Evolutionary conservation across 768 basidiomycete genomes (phyloP).

Genomic region (Trametes cubensis): DNA sequence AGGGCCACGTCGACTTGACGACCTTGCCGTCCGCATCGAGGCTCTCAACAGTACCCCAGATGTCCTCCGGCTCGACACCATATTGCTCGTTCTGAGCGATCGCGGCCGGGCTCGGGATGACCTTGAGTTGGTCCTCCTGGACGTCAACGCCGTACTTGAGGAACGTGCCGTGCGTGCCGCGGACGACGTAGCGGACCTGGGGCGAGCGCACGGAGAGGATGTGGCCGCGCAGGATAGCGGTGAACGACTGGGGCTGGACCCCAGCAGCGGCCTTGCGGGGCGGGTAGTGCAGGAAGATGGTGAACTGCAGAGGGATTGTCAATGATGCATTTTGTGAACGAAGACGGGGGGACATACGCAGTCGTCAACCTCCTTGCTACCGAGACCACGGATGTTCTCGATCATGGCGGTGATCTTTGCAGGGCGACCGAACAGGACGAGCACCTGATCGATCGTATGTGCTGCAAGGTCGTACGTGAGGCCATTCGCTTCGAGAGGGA

Average conservation of each 20-base stretch:
- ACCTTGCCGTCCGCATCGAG: slow-evolving; percentile 48
- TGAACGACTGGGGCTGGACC: slow-evolving; percentile 53
- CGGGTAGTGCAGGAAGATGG: slow-evolving; percentile 28
- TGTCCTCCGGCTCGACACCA: slow-evolving; percentile 63
- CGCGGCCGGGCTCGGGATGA: slow-evolving; percentile 47
- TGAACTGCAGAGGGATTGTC: slow-evolving; percentile 28
- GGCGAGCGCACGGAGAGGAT: slow-evolving; percentile 65
- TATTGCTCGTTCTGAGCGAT: slow-evolving; percentile 48
- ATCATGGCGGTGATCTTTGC: slow-evolving; percentile 66
- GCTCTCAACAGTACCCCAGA: slow-evolving; percentile 66
- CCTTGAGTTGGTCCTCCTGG: slow-evolving; percentile 78
- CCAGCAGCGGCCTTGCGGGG: slow-evolving; percentile 10
- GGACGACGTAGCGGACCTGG: slow-evolving; percentile 73
- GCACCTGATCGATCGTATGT: slow-evolving; percentile 79
- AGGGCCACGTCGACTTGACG: slow-evolving; percentile 54
- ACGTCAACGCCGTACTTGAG: slow-evolving; percentile 76
- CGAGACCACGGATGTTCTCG: slow-evolving; percentile 69
- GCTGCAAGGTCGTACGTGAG: slow-evolving; percentile 77
- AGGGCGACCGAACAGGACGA: slow-evolving; percentile 78
- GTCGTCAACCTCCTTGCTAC: slow-evolving; percentile 67
- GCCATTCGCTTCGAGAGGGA: slow-evolving; percentile 60
- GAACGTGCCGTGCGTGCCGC: slow-evolving; percentile 72
- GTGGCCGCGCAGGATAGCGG: slow-evolving; percentile 67
- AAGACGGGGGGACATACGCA: slow-evolving; percentile 43
- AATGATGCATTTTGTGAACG: background rate